Base-by-base conservation (phyloP, 352 stramenopile species). In the Pythium dissotocum region DNA sequence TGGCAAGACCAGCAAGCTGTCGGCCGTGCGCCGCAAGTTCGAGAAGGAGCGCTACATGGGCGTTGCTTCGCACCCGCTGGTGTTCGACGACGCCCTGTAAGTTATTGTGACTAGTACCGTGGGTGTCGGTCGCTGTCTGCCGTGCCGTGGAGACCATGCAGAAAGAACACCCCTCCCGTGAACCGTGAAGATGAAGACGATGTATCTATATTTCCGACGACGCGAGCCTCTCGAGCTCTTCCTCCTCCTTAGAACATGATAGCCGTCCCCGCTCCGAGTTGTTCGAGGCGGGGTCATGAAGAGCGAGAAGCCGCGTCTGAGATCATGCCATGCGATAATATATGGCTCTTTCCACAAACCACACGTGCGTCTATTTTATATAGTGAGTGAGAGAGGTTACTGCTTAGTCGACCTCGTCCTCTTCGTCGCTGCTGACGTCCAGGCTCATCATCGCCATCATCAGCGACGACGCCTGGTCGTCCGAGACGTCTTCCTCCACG, bases 391-490 rank as follows among this genome's bases (percentile, higher is more conserved):
- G 2, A 2, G 21, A 28, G 21, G 21, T 24, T 24, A 24, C 21
- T 24, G 21, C 42, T 33, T 67, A 72, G 36, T 72, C 65, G n/a
- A 72, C 76, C 6, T 87, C 71, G 26, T 93, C 87, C 71, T 95
- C 84, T 72, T 92, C 87, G 60, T 94, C 85, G 33, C 85, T 95
- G 64, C 85, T 94, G n/a, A 95, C 87, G 49, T 95, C 87, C 16
- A 95, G 62, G 32, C 77, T 77, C 44, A 72, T 77, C 65, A 93
- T 92, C 65, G 94, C 87, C 58, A 79, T 79, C 18, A 83, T 74
- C 30, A 95, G 66, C 35, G 77, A 74, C 16, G 80, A 78, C n/a
- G 87, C 87, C 52, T 91, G 64, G 56, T 85, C 73, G n/a, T 90
- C 81, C 18, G 78, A 70, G 18, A 95, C 80, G 46, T 90, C 76